Evolutionary conservation across 768 basidiomycete species (phyloP), one percentile per base, ranked within the genome.

Genomic region (Lactarius sanguifluus): DNA sequence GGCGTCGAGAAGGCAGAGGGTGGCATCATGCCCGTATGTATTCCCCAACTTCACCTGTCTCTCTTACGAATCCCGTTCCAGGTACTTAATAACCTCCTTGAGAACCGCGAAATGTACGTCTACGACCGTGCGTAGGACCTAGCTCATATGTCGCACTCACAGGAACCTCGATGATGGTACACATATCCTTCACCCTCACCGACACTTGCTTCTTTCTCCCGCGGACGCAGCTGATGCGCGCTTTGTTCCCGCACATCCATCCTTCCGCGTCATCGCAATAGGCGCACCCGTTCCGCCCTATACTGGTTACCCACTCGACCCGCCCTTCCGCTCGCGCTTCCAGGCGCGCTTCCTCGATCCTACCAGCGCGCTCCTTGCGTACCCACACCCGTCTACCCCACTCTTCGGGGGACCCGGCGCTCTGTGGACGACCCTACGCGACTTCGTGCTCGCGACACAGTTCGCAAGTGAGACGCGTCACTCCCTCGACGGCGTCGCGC

Each of bases 1-100:
- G 87, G 87, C 23, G 84, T 88, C 72, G 87, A 89, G 73, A 88
- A 88, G 74, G 87, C 87, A 7, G 87, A 88, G 70, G 81, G 87
- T 28, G 87, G 87, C 32, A 88, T 88, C 32, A 88, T 88, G 86
- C 87, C 87, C 18, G 85, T 86, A 72, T 34, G 83, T 76, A 2
- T 23, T 18, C 23, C 13, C 20, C n/a, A 5, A 25, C n/a, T 65
- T 64, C 32, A 15, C 40, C 20, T 5, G 16, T 43, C 28, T 40
- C 54, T 23, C 2, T 34, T 4, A 55, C 34, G 25, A 41, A 50
- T 13, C 12, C 40, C 0, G 28, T 8, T 20, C 10, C 56, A 75
- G 76, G 66, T 88, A 20, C 77, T 89, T 5, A 88, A 88, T 70
- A 89, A 88, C 73, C 77, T 89, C 5, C 71, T 89, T 52, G 87